Conservation (phyloP, 352 stramenopile genomes). For the Phytophthora nicotianae region DNA sequence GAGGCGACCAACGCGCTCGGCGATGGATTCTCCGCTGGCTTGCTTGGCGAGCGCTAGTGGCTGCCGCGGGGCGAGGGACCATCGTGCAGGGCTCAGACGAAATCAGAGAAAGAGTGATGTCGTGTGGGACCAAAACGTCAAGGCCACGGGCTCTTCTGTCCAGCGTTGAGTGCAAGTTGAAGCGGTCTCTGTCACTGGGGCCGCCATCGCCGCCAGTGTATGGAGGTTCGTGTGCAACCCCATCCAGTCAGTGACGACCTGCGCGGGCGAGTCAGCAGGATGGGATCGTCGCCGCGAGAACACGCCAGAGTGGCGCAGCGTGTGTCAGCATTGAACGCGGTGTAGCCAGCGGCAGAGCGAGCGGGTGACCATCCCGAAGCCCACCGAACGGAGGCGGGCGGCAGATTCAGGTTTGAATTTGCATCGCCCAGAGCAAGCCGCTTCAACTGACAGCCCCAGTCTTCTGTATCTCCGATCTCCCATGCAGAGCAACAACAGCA, state of each 20-base stretch:
- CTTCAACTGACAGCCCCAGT: conserved; percentile 20
- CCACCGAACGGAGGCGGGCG: conserved; percentile 1
- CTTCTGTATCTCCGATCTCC: background rate
- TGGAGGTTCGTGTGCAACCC: conserved; percentile 28
- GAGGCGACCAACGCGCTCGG: conserved; percentile 1
- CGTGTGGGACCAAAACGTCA: conserved; percentile 12
- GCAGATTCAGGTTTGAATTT: conserved; percentile 43
- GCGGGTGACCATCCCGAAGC: conserved; percentile 17
- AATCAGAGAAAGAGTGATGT: conserved; percentile 17
- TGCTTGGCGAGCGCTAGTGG: background rate
- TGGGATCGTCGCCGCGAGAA: conserved; percentile 23
- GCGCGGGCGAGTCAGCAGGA: conserved; percentile 22
- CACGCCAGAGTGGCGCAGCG: conserved; percentile 32
- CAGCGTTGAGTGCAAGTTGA: conserved; percentile 24
- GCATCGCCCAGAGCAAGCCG: conserved; percentile 21
- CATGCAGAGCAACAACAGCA: conserved; percentile 30
- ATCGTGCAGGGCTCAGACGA: conserved; percentile 5
- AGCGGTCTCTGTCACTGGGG: conserved; percentile 16
- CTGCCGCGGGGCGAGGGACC: background rate
- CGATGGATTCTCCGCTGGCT: conserved; percentile 6
- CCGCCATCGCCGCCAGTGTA: conserved; percentile 16
- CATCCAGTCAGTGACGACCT: conserved; percentile 35
- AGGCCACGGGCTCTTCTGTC: conserved; percentile 24
- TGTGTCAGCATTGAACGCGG: conserved; percentile 19
- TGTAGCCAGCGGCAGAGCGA: conserved; percentile 30